These are phyloP conservation scores for Lactifluus echinatus DNA, from an alignment of 768 basidiomycete species.

Conservation along the genomic window DNA sequence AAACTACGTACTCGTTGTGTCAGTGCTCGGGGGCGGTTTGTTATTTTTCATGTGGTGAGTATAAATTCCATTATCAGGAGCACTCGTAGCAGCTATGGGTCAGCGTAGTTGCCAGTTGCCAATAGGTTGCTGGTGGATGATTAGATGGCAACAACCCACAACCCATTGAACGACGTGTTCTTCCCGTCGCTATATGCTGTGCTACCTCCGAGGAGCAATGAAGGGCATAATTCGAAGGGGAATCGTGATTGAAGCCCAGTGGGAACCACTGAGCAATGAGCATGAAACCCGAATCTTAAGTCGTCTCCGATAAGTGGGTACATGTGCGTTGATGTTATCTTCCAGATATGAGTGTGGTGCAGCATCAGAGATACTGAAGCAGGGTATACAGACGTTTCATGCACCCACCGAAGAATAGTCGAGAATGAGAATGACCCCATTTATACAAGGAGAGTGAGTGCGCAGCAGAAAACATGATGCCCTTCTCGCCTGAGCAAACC, in stretches of 20 bases:
- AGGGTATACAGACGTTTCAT: conserved; percentile 15
- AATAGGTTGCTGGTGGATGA: neutral
- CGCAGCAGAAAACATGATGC: conserved; percentile 61
- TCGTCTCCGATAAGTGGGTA: neutral
- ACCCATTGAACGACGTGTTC: neutral
- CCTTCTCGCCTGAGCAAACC: conserved; percentile 44
- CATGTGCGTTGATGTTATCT: conserved; percentile 32
- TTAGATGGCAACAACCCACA: neutral
- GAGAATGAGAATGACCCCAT: conserved; percentile 31
- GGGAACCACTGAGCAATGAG: neutral
- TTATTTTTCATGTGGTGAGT: too few species aligned
- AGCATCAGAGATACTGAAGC: neutral
- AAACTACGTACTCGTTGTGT: neutral
- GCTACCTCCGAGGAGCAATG: neutral
- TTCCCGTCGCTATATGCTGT: neutral
- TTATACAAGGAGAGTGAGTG: conserved; percentile 43
- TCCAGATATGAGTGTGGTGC: conserved; percentile 49
- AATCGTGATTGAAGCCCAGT: neutral
- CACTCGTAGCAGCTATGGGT: conserved; percentile 28
- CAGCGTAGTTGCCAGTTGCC: neutral
- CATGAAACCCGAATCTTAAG: neutral
- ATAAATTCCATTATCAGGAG: conserved; percentile 45
- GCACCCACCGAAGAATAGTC: conserved; percentile 48
- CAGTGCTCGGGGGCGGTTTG: conserved; percentile 14
- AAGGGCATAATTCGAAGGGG: too few species aligned